Conservation (phyloP, 345 rosid species). For the Sapria himalayana region DNA sequence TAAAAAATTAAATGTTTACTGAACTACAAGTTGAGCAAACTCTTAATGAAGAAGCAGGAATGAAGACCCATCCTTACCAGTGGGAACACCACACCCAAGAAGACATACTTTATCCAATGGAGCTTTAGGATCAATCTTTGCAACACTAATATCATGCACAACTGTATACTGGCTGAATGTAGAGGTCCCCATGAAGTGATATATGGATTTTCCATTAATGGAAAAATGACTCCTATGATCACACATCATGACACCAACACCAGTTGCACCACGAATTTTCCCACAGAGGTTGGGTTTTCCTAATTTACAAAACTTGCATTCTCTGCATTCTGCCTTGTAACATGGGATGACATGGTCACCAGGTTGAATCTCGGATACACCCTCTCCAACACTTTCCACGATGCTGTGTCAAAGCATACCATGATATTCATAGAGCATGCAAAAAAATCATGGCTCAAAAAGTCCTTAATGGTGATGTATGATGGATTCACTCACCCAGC, state of each 20-base stretch:
- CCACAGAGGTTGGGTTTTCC: slow-evolving; percentile 98
- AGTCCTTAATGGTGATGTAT: background rate
- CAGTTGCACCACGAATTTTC: slow-evolving; percentile 80
- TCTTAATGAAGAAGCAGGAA: slow-evolving; percentile 15
- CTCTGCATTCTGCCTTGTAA: slow-evolving; percentile 97
- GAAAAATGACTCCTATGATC: slow-evolving; percentile 80
- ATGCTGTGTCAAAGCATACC: slow-evolving; percentile 21
- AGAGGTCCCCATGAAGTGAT: slow-evolving; percentile 98
- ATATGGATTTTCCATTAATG: slow-evolving; percentile 61
- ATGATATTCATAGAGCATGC: background rate
- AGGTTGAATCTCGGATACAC: slow-evolving; percentile 70
- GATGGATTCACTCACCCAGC: slow-evolving; percentile 39
- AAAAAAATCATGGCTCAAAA: background rate
- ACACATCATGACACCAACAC: slow-evolving; percentile 87
- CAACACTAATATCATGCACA: slow-evolving; percentile 95
- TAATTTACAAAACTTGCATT: slow-evolving; percentile 93
- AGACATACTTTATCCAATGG: slow-evolving; percentile 97
- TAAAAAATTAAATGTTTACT: no score
- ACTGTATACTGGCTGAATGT: slow-evolving; percentile 96
- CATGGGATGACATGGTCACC: slow-evolving; percentile 98
- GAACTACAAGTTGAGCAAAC: slow-evolving; percentile 99
- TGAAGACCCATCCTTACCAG: slow-evolving; percentile 27
- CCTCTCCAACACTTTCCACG: slow-evolving; percentile 97
- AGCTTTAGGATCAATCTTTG: slow-evolving; percentile 76
- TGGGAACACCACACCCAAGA: slow-evolving; percentile 99